A percentile compares a stretch with the other conserved stretches of the same genome.
These are phyloP conservation scores for Diaporthe sp. DNA, from an alignment of 2,329 filamentous ascomycete genomes.

Conservation along the genomic window DNA sequence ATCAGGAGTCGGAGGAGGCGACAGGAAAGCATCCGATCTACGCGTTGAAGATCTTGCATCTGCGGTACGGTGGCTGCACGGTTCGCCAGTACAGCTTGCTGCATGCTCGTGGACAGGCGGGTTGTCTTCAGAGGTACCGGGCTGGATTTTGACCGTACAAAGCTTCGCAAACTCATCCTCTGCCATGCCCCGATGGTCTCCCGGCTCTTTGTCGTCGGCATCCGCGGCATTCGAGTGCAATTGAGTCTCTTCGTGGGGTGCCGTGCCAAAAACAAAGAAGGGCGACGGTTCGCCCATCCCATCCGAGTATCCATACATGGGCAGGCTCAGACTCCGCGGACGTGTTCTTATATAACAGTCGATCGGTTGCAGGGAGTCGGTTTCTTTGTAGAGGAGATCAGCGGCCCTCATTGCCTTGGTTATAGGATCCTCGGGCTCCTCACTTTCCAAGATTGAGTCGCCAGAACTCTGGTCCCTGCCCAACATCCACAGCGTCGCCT, in stretches of 20 bases:
- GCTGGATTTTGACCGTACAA: background rate
- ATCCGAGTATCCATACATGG: conserved; percentile 60
- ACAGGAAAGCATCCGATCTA: conserved; percentile 51
- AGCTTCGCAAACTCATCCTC: conserved; percentile 9
- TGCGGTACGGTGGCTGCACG: conserved; percentile 44
- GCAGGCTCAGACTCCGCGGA: conserved; percentile 65
- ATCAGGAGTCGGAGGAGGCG: conserved; percentile 51
- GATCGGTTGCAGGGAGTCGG: conserved; percentile 65
- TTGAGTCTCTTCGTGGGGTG: conserved; percentile 31
- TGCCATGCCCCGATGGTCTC: background rate
- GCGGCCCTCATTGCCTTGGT: conserved; percentile 71
- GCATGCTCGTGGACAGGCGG: conserved; percentile 40
- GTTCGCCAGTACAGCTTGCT: conserved; percentile 54
- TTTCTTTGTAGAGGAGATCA: conserved; percentile 69
- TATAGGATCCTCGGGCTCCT: conserved; percentile 61
- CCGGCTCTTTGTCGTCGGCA: background rate
- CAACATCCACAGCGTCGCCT: conserved; percentile 29
- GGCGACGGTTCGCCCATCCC: conserved; percentile 60
- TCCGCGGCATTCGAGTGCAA: background rate
- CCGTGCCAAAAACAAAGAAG: conserved; percentile 63
- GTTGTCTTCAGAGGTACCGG: background rate
- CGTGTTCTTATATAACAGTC: conserved; percentile 57
- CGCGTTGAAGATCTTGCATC: conserved; percentile 43
- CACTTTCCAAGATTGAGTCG: conserved; percentile 39
- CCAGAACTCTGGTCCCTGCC: conserved; percentile 39